A percentile compares a stretch with the other conserved stretches of the same genome.
Conservation (phyloP, 164 flowering plant genomes). For the Paratinospora sagittata region DNA sequence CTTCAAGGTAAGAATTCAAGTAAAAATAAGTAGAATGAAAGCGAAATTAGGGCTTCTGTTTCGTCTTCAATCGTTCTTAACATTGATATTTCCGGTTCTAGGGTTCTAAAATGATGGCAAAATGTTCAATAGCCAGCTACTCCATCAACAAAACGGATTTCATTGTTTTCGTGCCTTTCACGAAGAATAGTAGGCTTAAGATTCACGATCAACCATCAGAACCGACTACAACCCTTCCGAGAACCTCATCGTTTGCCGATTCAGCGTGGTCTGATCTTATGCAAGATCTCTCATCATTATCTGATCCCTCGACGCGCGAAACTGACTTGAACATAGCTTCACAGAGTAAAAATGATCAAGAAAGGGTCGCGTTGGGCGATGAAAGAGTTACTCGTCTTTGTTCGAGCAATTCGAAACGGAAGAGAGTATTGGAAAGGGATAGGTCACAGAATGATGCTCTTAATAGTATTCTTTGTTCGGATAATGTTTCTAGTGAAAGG, state of each 20-base stretch:
- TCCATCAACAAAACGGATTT: conserved; percentile 45
- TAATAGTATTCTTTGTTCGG: conserved; percentile 25
- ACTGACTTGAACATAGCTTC: background rate
- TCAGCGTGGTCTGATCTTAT: conserved; percentile 65
- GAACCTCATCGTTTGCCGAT: conserved; percentile 36
- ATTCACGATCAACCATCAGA: conserved; percentile 10
- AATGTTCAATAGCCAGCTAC: conserved; percentile 30
- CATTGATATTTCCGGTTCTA: conserved; percentile 18
- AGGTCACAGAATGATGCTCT: conserved; percentile 25
- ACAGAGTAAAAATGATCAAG: conserved; percentile 2
- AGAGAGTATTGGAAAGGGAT: conserved; percentile 5
- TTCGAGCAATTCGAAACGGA: conserved; percentile 10
- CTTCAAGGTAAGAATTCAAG: conserved; percentile 41
- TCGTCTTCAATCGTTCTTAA: background rate
- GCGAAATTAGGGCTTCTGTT: background rate
- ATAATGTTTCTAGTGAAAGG: conserved; percentile 27
- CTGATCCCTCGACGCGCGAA: conserved; percentile 4
- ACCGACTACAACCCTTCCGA: conserved; percentile 2
- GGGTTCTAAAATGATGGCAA: conserved; percentile 60
- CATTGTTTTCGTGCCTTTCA: conserved; percentile 67
- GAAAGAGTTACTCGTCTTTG: conserved; percentile 1
- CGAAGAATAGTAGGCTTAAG: conserved; percentile 41
- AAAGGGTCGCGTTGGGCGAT: background rate
- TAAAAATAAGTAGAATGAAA: background rate
- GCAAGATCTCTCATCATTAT: conserved; percentile 47